Evolutionary conservation across 768 basidiomycete species (phyloP).

Genomic region (Leccinellum rugosiceps): DNA sequence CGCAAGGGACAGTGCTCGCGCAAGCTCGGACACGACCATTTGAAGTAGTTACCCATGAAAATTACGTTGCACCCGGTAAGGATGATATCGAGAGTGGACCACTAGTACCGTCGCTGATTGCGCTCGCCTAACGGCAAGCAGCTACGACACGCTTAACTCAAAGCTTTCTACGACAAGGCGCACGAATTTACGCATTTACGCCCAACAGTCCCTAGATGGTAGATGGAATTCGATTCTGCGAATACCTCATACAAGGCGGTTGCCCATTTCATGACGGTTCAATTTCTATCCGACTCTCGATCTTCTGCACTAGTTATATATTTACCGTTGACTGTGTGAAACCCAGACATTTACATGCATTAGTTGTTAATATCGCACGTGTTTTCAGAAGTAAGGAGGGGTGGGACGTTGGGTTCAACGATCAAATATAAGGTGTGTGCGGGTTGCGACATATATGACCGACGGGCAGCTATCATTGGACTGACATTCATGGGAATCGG

Average conservation of each 20-base stretch:
- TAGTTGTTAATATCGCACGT: slow-evolving; percentile 19
- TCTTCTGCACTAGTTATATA: slow-evolving; percentile 25
- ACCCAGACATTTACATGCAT: slow-evolving; percentile 9
- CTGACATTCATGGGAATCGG: slow-evolving; percentile 21
- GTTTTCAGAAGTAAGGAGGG: slow-evolving; percentile 1
- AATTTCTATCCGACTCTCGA: slow-evolving; percentile 21
- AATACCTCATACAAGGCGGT: slow-evolving; percentile 10
- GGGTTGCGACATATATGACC: background rate
- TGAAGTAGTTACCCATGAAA: slow-evolving; percentile 68
- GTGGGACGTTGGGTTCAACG: slow-evolving; percentile 8
- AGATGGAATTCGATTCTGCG: slow-evolving; percentile 14
- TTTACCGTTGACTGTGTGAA: slow-evolving; percentile 22
- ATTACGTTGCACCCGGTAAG: slow-evolving; percentile 81
- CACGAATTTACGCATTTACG: slow-evolving; percentile 53
- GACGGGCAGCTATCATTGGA: background rate
- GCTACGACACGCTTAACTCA: slow-evolving; percentile 53
- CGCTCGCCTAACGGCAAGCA: slow-evolving; percentile 18
- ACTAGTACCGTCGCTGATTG: slow-evolving; percentile 10
- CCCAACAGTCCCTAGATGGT: slow-evolving; percentile 34
- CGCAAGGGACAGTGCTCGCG: slow-evolving; percentile 65
- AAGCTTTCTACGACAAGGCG: slow-evolving; percentile 56
- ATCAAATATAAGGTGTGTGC: background rate
- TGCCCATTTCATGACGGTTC: slow-evolving; percentile 8
- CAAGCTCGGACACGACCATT: slow-evolving; percentile 72
- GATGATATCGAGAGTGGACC: slow-evolving; percentile 21